phyloP scores from a whole-genome alignment of 2,329 filamentous ascomycete genomes.

The Penicillium vulpinum region DNA sequence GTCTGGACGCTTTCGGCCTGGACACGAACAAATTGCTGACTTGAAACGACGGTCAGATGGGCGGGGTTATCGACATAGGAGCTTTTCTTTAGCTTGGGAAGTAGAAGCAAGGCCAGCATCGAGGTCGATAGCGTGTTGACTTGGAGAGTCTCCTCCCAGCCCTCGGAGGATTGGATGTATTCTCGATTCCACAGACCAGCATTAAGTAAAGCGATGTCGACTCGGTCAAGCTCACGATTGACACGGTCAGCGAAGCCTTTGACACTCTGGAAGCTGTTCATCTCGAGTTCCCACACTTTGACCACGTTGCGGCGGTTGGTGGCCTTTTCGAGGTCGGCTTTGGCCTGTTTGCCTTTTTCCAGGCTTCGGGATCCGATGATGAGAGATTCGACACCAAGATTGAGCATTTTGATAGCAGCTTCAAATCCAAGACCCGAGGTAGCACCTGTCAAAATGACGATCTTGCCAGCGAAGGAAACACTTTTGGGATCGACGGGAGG shows the following conservation, averaged over 20 bases:
- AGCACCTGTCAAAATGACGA: conserved; percentile 52
- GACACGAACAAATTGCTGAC: conserved; percentile 41
- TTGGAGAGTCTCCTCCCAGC: conserved; percentile 56
- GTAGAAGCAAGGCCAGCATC: conserved; percentile 54
- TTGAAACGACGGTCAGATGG: conserved; percentile 49
- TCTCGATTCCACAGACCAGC: conserved; percentile 45
- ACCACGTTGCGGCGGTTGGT: conserved; percentile 37
- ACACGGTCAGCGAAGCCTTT: conserved; percentile 44
- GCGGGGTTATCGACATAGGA: conserved; percentile 33
- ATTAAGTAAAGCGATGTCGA: conserved; percentile 51
- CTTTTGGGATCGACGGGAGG: conserved; percentile 39
- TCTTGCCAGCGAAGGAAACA: conserved; percentile 47
- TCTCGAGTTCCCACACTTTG: conserved; percentile 49
- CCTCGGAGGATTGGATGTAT: conserved; percentile 42
- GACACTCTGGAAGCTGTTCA: conserved; percentile 49
- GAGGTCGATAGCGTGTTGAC: conserved; percentile 60
- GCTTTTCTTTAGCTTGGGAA: conserved; percentile 47
- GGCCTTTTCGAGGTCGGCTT: conserved; percentile 39
- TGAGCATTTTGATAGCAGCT: conserved; percentile 50
- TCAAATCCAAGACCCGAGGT: conserved; percentile 54
- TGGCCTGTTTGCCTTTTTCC: conserved; percentile 45
- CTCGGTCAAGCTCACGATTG: conserved; percentile 35
- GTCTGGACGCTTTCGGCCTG: conserved; percentile 34
- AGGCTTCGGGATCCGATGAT: conserved; percentile 50
- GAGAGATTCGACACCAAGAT: conserved; percentile 43